Percentiles rank a stretch among this genome's conserved stretches.
Conservation (phyloP, 2,329 filamentous ascomycete species). For the Sarocladium kiliense region DNA sequence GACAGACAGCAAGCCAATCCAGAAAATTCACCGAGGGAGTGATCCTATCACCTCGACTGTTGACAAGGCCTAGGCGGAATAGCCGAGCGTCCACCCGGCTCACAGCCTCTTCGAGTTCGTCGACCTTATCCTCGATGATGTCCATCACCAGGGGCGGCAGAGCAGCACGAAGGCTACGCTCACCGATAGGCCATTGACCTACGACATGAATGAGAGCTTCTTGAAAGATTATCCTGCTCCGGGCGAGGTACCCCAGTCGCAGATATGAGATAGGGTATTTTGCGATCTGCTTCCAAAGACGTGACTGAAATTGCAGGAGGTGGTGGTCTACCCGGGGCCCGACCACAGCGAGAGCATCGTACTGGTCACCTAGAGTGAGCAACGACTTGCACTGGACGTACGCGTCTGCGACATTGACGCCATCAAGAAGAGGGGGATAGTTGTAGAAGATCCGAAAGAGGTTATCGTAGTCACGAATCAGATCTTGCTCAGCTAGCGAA, state of each 20-base stretch:
- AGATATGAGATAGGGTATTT: constrained; percentile 94
- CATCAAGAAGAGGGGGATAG: constrained; percentile 74
- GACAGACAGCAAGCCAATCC: constrained; percentile 81
- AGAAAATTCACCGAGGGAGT: constrained; percentile 74
- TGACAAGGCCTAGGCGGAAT: constrained; percentile 75
- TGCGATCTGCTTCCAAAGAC: constrained; percentile 92
- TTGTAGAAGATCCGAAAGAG: constrained; percentile 96
- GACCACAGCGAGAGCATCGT: constrained; percentile 83
- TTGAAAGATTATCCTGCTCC: constrained; percentile 76
- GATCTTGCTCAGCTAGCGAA: constrained; percentile 62
- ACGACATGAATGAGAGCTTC: constrained; percentile 92
- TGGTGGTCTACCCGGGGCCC: constrained; percentile 91
- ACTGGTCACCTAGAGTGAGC: constrained; percentile 85
- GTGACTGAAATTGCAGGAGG: constrained; percentile 82
- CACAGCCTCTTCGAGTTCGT: constrained; percentile 81
- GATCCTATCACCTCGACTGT: constrained; percentile 75
- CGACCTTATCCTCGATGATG: constrained; percentile 90
- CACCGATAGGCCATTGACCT: constrained; percentile 83
- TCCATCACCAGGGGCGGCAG: constrained; percentile 76
- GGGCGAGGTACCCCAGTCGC: constrained; percentile 79
- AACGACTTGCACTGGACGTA: constrained; percentile 93
- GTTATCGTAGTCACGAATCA: constrained; percentile 90
- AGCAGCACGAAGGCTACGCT: constrained; percentile 68
- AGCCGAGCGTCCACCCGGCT: constrained; percentile 74
- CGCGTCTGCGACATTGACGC: constrained; percentile 83